Evolutionary conservation across 148 eudicot species (phyloP).

Genomic region (Cornus kousa): DNA sequence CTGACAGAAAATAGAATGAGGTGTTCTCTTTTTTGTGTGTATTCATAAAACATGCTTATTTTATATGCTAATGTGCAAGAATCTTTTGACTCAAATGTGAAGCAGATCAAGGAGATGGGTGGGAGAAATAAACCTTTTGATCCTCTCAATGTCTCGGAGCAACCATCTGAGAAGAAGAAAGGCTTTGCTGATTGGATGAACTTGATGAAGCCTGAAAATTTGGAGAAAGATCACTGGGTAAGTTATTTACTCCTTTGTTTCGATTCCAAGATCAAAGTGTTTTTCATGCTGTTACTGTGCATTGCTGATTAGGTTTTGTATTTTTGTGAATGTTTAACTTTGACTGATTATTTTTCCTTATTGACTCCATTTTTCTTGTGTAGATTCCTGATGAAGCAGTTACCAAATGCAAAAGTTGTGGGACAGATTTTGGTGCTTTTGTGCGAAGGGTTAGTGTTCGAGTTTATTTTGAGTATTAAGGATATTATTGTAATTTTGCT

Average conservation of each 20-base stretch:
- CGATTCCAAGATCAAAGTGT: background rate
- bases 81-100: constrained; percentile 3
- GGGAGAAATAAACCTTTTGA: constrained; percentile 40
- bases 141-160: constrained; percentile 48
- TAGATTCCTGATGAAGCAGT: constrained; percentile 98
- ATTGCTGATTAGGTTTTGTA: background rate
- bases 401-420: constrained; percentile 66
- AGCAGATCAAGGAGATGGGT: constrained; percentile 82
- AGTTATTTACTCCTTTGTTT: constrained; percentile 20
- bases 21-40: background rate
- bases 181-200: constrained; percentile 74
- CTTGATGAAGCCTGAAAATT: constrained; percentile 64
- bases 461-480: too few relatives aligned
- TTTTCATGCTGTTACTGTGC: background rate
- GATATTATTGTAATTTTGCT: too few relatives aligned
- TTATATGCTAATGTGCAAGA: background rate
- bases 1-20: background rate
- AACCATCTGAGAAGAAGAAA: constrained; percentile 66
- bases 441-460: constrained; percentile 56
- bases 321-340: background rate
- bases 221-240: constrained; percentile 96
- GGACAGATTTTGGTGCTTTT: constrained; percentile 74
- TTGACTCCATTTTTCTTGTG: constrained; percentile 11
- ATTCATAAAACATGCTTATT: background rate
- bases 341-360: background rate